Base-by-base conservation (phyloP, 1,139 yeast species). In the Meyerozyma sp. region DNA sequence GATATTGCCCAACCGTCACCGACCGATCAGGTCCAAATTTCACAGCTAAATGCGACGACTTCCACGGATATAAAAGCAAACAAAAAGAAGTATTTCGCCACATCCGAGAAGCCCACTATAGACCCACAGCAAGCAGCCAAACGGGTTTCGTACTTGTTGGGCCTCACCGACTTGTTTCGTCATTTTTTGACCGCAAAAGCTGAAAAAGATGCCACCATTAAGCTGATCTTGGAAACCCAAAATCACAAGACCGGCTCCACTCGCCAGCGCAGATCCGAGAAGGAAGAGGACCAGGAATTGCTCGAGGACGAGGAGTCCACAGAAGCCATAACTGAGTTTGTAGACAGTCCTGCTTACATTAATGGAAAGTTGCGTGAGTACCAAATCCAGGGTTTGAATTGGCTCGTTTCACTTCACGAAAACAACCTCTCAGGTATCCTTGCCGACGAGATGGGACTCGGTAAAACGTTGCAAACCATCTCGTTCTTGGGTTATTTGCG, bases 381-480 rank as follows among this genome's bases (percentile, higher is more conserved):
- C 63, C 98, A 91, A 65, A 77, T 91, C 46, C 96, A 87, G 61
- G 98, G 98, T 44, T 74, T 91, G 51, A 91, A 91, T 66, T 91
- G 98, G 98, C 69, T 91, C 56, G 81, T 90, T 20, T 79, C 90
- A 1, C 68, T 91, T 45, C 84, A 85, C 58, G 94, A 87, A 53
- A 89, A 91, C 65, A 82, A 84, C 55, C 75, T 91, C 44, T 82
- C 94, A 1, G 98, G 98, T 40, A 91, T 93, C 41, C 73, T 93
- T 46, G 98, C 98, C 8, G 98, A 93, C 65, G 98, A 93, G 64
- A 93, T 93, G 98, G 98, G 98, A 1, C 75, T 93, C 46, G 98
- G 98, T 47, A 93, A 93, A 61, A 93, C 98, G 1, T 72, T 93
- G 47, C 98, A 93, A 62, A 89, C 97, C 0, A 89, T 93, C 47